phyloP scores from a whole-genome alignment of 257 asterid species.

The Osmanthus fragrans region DNA sequence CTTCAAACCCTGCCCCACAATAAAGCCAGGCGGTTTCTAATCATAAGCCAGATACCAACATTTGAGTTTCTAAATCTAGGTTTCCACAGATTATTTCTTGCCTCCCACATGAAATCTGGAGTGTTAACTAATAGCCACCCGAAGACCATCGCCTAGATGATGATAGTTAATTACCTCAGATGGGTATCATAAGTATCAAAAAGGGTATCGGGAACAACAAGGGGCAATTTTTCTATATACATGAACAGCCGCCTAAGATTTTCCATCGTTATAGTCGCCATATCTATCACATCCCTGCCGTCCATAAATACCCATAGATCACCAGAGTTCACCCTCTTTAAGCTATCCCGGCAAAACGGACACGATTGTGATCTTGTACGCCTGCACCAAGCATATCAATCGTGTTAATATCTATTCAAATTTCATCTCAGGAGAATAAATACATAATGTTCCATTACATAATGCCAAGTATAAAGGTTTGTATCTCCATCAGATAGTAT shows the following conservation, averaged over 20 bases:
- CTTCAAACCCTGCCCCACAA: conserved; percentile 56
- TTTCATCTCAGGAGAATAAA: background rate
- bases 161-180: conserved; percentile 50
- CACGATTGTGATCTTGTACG: conserved; percentile 92
- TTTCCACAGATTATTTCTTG: background rate
- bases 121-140: conserved; percentile 16
- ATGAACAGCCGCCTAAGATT: conserved; percentile 83
- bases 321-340: conserved; percentile 75
- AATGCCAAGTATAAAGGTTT: background rate
- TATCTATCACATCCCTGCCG: conserved; percentile 64
- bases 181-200: conserved; percentile 79
- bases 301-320: conserved; percentile 93
- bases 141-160: conserved; percentile 13
- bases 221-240: conserved; percentile 82
- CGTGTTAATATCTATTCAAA: conserved; percentile 1
- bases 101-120: conserved; percentile 2
- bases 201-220: conserved; percentile 70
- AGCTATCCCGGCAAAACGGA: conserved; percentile 94
- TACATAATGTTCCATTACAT: background rate
- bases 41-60: conserved; percentile 30
- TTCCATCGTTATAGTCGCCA: conserved; percentile 67
- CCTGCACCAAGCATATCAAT: conserved; percentile 46
- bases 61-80: conserved; percentile 34
- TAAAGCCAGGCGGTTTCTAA: conserved; percentile 52
- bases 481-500: background rate